phyloP scores from a whole-genome alignment of 208 protist genomes.

The Crithidia bombi region DNA sequence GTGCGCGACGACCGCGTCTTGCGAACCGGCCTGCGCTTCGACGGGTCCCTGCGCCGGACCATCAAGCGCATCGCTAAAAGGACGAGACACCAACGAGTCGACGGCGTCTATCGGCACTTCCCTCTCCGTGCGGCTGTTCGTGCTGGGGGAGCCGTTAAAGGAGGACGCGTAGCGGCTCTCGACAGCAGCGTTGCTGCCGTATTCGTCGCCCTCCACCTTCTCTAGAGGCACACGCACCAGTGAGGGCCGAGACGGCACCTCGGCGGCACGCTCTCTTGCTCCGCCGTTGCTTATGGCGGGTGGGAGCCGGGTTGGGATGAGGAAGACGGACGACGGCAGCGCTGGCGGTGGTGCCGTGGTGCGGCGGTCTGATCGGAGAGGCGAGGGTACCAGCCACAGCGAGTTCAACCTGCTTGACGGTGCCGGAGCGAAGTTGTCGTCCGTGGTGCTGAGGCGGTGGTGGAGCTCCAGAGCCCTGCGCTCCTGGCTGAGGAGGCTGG shows the following conservation, averaged over 20 bases:
- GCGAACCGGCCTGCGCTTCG: not conserved
- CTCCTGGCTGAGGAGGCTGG: not conserved
- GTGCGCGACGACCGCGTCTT: not conserved
- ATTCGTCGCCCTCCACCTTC: not conserved
- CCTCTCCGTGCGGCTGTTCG: not conserved
- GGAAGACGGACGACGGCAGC: not conserved
- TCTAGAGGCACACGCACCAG: constrained; percentile 11
- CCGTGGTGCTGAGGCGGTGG: not conserved
- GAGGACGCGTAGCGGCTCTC: not conserved
- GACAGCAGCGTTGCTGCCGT: not conserved
- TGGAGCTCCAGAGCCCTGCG: constrained; percentile 9
- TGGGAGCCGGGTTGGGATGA: too few species aligned
- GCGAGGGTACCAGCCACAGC: not conserved
- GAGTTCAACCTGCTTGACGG: not conserved
- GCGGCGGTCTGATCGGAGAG: constrained; percentile 1
- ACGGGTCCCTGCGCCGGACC: not conserved
- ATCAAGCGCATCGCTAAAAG: not conserved
- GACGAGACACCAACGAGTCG: not conserved
- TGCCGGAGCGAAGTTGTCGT: not conserved
- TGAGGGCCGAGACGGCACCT: not conserved
- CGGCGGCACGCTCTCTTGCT: constrained; percentile 4
- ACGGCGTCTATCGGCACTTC: not conserved
- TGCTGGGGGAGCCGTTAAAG: not conserved
- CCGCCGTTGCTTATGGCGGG: too few species aligned
- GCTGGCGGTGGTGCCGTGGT: constrained; percentile 6